These are phyloP conservation scores for Lactarius deliciosus DNA, from an alignment of 768 basidiomycete genomes.

Conservation along the genomic window DNA sequence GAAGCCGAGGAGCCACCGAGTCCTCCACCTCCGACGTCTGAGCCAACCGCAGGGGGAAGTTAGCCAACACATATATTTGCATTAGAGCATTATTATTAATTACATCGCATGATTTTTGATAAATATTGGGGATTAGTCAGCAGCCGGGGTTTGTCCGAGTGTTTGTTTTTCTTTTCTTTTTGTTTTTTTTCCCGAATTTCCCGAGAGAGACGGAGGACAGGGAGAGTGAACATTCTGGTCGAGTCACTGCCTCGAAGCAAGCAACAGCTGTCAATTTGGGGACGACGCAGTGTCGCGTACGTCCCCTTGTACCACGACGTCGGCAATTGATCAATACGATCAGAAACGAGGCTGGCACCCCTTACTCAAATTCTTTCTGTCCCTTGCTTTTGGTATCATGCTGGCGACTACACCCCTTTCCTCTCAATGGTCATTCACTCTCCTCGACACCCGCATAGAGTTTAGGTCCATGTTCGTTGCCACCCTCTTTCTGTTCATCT, in stretches of 20 bases:
- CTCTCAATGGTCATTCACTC: constrained; percentile 46
- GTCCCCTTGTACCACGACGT: constrained; percentile 22
- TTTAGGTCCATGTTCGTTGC: constrained; percentile 69
- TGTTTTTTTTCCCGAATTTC: neutral
- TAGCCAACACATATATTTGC: neutral
- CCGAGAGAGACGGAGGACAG: neutral
- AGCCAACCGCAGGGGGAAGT: neutral
- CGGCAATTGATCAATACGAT: constrained; percentile 16
- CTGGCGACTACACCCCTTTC: constrained; percentile 32
- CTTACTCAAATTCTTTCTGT: constrained; percentile 17
- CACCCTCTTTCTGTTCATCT: constrained; percentile 64
- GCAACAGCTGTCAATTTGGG: neutral
- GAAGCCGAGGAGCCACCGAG: constrained; percentile 33
- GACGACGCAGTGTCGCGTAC: constrained; percentile 23
- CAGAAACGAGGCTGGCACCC: constrained; percentile 5
- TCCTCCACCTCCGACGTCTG: constrained; percentile 11
- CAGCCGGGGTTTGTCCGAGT: neutral
- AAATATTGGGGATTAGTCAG: neutral
- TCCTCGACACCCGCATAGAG: constrained; percentile 58
- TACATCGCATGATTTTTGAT: neutral
- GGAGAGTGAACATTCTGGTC: neutral
- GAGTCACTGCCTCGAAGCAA: neutral
- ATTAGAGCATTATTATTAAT: neutral
- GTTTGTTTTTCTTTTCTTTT: neutral
- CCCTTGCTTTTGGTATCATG: constrained; percentile 22